A percentile compares a stretch with the other conserved stretches of the same genome.
Evolutionary conservation across 495 filamentous ascomycete genomes (phyloP).

Genomic region (Aspergillus diversus): DNA sequence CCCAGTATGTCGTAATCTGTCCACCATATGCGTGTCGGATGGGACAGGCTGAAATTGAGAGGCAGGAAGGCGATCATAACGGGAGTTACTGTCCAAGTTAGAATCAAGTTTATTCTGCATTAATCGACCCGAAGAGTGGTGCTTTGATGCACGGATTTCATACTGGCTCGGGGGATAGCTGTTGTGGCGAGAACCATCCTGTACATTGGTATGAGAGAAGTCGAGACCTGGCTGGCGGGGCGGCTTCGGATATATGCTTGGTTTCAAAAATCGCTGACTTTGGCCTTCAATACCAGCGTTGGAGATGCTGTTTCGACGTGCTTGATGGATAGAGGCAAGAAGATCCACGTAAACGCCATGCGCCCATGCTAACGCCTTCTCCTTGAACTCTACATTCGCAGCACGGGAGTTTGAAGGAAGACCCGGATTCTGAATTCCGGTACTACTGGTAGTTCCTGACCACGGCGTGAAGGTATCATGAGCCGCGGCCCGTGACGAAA

Average conservation of each 20-base stretch:
- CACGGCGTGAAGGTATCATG: conserved; percentile 29
- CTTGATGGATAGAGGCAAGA: conserved; percentile 71
- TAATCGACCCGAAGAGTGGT: conserved; percentile 16
- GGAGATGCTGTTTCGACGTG: conserved; percentile 48
- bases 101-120: conserved; percentile 24
- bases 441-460: conserved; percentile 28
- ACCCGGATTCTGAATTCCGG: conserved; percentile 29
- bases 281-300: conserved; percentile 38
- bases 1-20: conserved; percentile 36
- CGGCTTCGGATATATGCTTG: conserved; percentile 66
- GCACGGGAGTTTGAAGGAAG: conserved; percentile 27
- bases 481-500: conserved; percentile 27
- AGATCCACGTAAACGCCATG: conserved; percentile 88
- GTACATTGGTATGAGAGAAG: conserved; percentile 37
- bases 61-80: conserved; percentile 33
- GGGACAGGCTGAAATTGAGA: conserved; percentile 34
- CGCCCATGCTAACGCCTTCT: conserved; percentile 81
- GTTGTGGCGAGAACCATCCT: conserved; percentile 44
- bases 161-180: conserved; percentile 47
- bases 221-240: conserved; percentile 56
- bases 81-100: conserved; percentile 21
- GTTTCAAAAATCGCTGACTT: conserved; percentile 48
- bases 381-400: conserved; percentile 68
- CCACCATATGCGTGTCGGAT: conserved; percentile 33
- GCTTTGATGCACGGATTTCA: conserved; percentile 35